These are phyloP conservation scores for Cyberlindnera mycetangii DNA, from an alignment of 805 yeast species.

Conservation along the genomic window DNA sequence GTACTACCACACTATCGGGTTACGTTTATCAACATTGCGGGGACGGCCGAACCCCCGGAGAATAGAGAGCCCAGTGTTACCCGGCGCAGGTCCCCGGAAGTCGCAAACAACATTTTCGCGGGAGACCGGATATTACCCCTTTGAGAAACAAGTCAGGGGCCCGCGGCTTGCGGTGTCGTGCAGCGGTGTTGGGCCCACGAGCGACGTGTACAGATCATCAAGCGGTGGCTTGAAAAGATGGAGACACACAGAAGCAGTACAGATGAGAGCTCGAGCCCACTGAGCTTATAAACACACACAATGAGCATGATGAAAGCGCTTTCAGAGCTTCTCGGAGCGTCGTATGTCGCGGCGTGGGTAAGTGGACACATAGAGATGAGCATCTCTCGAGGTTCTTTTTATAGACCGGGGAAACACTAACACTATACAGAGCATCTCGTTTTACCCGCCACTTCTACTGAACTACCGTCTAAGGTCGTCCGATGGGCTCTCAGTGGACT, in stretches of 20 bases:
- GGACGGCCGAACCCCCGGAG: neutral
- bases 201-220: too few species aligned
- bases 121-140: too few species aligned
- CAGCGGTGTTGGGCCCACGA: too few species aligned
- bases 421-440: conserved; percentile 40
- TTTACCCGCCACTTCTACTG: conserved; percentile 46
- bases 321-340: conserved; percentile 31
- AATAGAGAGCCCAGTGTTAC: too few species aligned
- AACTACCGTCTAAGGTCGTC: conserved; percentile 40
- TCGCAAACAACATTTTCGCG: too few species aligned
- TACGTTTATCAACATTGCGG: neutral
- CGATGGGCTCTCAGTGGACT: conserved; percentile 50
- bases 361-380: conserved; percentile 5
- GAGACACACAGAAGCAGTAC: too few species aligned
- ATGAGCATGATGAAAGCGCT: conserved; percentile 6
- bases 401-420: neutral
- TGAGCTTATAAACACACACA: neutral
- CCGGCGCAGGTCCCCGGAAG: too few species aligned
- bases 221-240: too few species aligned
- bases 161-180: too few species aligned
- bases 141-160: too few species aligned
- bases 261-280: neutral
- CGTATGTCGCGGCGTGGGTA: conserved; percentile 40
- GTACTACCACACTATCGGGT: neutral
- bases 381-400: neutral